phyloP scores from a whole-genome alignment of 2,329 filamentous ascomycete genomes.

The Rutstroemia sp. region DNA sequence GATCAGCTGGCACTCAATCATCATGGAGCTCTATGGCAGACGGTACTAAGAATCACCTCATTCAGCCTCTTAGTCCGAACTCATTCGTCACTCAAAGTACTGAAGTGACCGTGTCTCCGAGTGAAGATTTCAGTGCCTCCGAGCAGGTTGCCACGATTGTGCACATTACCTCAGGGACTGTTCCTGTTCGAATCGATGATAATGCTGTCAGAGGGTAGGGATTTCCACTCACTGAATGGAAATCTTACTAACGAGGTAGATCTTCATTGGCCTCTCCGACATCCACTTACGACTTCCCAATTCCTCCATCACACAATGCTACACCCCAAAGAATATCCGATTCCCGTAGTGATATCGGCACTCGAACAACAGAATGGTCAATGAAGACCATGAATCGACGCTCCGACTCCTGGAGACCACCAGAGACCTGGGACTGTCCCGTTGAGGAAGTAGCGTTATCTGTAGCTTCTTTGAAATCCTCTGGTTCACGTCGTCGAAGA shows the following conservation, averaged over 20 bases:
- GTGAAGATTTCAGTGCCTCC: constrained; percentile 26
- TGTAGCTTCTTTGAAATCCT: constrained; percentile 3
- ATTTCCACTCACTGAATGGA: too few species aligned
- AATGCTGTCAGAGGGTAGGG: constrained; percentile 14
- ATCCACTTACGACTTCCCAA: constrained; percentile 20
- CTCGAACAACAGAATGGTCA: constrained; percentile 10
- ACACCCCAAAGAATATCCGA: neutral
- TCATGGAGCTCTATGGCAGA: constrained; percentile 30
- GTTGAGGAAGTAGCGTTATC: constrained; percentile 1
- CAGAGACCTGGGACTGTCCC: constrained; percentile 18
- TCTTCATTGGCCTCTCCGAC: constrained; percentile 10
- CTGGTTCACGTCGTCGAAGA: constrained; percentile 1
- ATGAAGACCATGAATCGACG: constrained; percentile 8
- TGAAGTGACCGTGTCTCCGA: constrained; percentile 32
- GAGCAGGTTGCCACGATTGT: constrained; percentile 33
- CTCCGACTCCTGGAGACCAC: constrained; percentile 20
- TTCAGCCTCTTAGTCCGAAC: constrained; percentile 35
- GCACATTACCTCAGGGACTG: constrained; percentile 27
- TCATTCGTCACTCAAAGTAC: constrained; percentile 38
- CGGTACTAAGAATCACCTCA: constrained; percentile 19
- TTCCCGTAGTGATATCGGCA: constrained; percentile 2
- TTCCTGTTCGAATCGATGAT: constrained; percentile 17
- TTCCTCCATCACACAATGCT: constrained; percentile 11
- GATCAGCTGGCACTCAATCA: constrained; percentile 29
- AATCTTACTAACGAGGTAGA: constrained; percentile 4